Evolutionary conservation across 2,329 filamentous ascomycete genomes (phyloP).

Genomic region (Clarireedia monteithiana): DNA sequence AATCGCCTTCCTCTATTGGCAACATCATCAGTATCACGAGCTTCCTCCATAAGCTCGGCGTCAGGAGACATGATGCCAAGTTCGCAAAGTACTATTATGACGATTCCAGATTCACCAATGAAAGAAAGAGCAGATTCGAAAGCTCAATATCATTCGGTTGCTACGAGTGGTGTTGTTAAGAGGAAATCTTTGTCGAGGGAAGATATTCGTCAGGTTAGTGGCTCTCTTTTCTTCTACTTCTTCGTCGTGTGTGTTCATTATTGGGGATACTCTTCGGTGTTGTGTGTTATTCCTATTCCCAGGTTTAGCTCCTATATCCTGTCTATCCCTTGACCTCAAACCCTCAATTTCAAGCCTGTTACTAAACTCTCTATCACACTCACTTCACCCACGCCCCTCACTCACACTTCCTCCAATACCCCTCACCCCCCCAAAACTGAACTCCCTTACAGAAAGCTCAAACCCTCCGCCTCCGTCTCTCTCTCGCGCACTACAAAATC

Average conservation of each 20-base stretch:
- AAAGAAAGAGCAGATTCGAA: no score
- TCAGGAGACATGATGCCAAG: background rate
- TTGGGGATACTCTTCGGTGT: no score
- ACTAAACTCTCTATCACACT: no score
- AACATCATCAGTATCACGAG: no score
- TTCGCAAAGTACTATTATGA: background rate
- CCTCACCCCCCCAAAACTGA: background rate
- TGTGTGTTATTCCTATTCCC: no score
- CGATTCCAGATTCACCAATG: background rate
- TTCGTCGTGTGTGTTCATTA: background rate
- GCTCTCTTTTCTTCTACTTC: background rate
- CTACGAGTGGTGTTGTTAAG: background rate
- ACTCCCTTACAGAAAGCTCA: conserved; percentile 47
- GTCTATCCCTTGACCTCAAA: no score
- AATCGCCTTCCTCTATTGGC: no score
- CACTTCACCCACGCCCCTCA: background rate
- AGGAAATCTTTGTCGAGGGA: background rate
- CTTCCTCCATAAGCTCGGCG: no score
- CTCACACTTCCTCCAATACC: background rate
- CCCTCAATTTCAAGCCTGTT: no score
- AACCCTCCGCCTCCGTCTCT: conserved; percentile 59
- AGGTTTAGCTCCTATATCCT: no score
- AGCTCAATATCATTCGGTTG: no score
- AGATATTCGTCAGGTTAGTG: conserved; percentile 2
- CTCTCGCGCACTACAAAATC: conserved; percentile 68